Percentiles rank a stretch among this genome's conserved stretches.
Evolutionary conservation across 768 basidiomycete species (phyloP).

Genomic region (Boletales sp.): DNA sequence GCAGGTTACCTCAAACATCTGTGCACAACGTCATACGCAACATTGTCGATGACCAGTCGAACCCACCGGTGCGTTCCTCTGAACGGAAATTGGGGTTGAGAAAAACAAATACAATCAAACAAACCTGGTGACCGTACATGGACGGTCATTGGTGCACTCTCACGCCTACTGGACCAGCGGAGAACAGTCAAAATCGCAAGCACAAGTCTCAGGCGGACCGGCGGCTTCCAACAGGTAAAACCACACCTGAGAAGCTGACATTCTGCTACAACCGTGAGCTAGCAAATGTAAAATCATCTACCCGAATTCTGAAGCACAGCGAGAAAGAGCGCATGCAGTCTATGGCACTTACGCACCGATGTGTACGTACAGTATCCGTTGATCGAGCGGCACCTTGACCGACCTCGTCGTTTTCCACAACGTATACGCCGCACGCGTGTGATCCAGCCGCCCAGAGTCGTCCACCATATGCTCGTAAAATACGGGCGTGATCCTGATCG

Average conservation of each 20-base stretch:
- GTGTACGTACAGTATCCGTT: neutral
- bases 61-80: constrained; percentile 90
- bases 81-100: constrained; percentile 34
- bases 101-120: constrained; percentile 20
- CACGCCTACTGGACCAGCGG: too few species aligned
- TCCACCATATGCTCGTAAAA: constrained; percentile 1
- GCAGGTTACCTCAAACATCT: constrained; percentile 97
- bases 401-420: neutral
- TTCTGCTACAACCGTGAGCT: too few species aligned
- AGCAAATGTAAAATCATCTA: too few species aligned
- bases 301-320: too few species aligned
- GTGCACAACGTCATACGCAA: neutral
- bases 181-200: too few species aligned
- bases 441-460: neutral
- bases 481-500: neutral
- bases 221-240: constrained; percentile 9
- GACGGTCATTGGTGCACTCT: too few species aligned
- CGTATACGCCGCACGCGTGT: neutral
- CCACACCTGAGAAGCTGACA: too few species aligned
- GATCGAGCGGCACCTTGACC: neutral
- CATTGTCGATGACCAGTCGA: neutral
- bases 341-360: too few species aligned
- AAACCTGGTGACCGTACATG: too few species aligned
- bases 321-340: too few species aligned
- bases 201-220: neutral